These are phyloP conservation scores for Heliamphora pulchella DNA, from an alignment of 179 eudicot species.

Conservation along the genomic window DNA sequence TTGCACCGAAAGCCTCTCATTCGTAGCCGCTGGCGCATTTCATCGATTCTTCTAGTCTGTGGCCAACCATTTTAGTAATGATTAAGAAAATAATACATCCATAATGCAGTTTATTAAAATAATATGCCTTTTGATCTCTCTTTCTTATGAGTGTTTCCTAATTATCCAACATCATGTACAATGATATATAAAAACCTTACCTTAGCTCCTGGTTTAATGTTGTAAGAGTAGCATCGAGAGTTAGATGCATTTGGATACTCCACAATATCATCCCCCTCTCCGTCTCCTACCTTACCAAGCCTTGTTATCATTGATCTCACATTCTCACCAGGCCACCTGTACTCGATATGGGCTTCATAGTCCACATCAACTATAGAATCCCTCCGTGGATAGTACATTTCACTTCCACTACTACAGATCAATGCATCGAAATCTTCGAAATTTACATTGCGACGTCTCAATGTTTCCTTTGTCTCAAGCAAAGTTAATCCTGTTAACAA, in stretches of 20 bases:
- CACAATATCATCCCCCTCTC: constrained; percentile 25
- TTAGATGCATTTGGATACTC: constrained; percentile 22
- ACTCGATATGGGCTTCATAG: constrained; percentile 46
- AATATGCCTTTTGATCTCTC: not conserved
- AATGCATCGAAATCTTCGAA: constrained; percentile 44
- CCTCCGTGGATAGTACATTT: constrained; percentile 43
- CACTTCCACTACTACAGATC: constrained; percentile 54
- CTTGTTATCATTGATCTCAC: constrained; percentile 32
- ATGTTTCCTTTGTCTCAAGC: constrained; percentile 27
- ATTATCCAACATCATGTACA: not conserved
- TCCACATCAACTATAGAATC: constrained; percentile 37
- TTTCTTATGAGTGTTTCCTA: not conserved
- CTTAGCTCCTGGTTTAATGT: constrained; percentile 41
- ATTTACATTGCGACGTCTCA: constrained; percentile 23
- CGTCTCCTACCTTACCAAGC: constrained; percentile 29
- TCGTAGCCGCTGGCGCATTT: constrained; percentile 37
- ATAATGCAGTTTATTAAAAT: not conserved
- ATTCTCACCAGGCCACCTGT: constrained; percentile 50
- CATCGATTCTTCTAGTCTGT: constrained; percentile 38
- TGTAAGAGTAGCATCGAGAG: constrained; percentile 41
- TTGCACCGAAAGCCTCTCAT: constrained; percentile 55
- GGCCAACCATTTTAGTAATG: not conserved
- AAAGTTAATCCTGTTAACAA: constrained; percentile 36
- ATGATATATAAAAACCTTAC: constrained; percentile 17
- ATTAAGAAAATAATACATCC: not conserved